Conservation (phyloP, 192 early-diverging fungal species). For the Lobosporangium transversale region DNA sequence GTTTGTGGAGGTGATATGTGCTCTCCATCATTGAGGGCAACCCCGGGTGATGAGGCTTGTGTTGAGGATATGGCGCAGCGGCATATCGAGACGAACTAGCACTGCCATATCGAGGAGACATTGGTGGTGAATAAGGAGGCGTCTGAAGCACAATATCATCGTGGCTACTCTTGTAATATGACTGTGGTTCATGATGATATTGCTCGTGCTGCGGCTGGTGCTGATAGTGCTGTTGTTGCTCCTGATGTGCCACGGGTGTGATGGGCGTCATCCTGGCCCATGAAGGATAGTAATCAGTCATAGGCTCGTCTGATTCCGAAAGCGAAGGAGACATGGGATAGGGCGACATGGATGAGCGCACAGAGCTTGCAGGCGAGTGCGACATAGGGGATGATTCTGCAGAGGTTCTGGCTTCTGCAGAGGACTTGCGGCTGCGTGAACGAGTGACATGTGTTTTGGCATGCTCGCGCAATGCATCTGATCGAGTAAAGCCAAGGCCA, state of each 20-base stretch:
- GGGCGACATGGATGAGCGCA: conserved; percentile 44
- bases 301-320: conserved; percentile 46
- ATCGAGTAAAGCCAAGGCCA: conserved; percentile 75
- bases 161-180: conserved; percentile 14
- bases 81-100: conserved; percentile 22
- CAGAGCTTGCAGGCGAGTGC: conserved; percentile 31
- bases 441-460: conserved; percentile 73
- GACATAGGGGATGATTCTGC: conserved; percentile 11
- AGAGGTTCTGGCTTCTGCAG: background rate
- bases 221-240: background rate
- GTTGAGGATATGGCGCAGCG: conserved; percentile 32
- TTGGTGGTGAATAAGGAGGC: conserved; percentile 51
- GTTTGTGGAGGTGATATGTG: conserved; percentile 37
- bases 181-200: conserved; percentile 13
- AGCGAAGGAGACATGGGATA: conserved; percentile 45
- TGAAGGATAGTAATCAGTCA: conserved; percentile 31
- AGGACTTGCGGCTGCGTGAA: conserved; percentile 28
- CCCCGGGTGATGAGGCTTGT: conserved; percentile 24
- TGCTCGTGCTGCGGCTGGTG: conserved; percentile 14
- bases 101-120: conserved; percentile 33
- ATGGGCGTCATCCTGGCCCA: conserved; percentile 52
- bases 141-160: conserved; percentile 22
- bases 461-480: conserved; percentile 81
- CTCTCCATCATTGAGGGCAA: conserved; percentile 52
- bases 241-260: conserved; percentile 5